Base-by-base conservation (phyloP, 169 alveolate species). In the Plasmodium malariae region DNA sequence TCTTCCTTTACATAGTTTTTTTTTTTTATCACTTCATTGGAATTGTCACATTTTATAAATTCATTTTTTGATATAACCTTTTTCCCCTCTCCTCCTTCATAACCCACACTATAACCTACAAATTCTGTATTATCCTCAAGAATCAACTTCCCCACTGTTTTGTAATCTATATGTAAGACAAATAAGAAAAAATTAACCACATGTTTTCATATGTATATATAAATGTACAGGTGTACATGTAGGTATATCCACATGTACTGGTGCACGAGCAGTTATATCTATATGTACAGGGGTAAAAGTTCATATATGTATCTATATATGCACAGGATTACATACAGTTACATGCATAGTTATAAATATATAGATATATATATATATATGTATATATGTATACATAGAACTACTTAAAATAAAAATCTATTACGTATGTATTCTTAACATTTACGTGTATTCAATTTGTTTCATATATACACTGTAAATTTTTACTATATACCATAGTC, bases 71-170 rank as follows among this genome's bases (percentile, higher is more conserved):
- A 14, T 57, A 30, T 1, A 24, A 1, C 43, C 5, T 62, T 14
- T 43, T 78, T 69, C n/a, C 28, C 89, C n/a, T 62, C 30, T 40
- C 48, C 43, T 19, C 89, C 89, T 78, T 78, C 89, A 30, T 78
- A 78, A 11, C 89, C 89, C 19, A 78, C 78, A 49, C 89, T 78
- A 55, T 78, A 78, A n/a, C 89, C 89, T 21, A 78, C 78, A 37
- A 62, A 78, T 26, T 78, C 89, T 14, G 67, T 78, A 30, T 36
- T 69, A 63, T 78, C 89, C 63, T 78, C 89, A 28, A 78, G 89
- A 55, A 78, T 78, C 24, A 78, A 57, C 74, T 65, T 78, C 19
- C 89, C 89, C 45, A 78, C 89, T 65, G 89, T 78, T 78, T 63
- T 78, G 30, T 62, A 78, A 45, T 78, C 89, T 78, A 28, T 19